phyloP scores from a whole-genome alignment of 805 yeast genomes.

The Brettanomyces nanus region DNA sequence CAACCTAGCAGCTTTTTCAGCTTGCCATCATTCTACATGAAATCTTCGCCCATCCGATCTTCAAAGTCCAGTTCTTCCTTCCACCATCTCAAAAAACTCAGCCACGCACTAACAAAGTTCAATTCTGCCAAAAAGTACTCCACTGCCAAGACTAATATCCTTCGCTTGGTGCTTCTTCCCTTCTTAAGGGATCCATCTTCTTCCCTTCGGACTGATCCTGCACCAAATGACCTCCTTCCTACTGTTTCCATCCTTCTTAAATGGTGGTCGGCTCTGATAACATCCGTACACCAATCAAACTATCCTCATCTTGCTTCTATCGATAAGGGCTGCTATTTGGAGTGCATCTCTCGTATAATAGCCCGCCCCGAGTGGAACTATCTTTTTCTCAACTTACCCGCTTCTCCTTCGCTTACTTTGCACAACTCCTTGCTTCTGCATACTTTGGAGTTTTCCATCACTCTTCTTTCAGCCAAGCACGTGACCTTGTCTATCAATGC shows the following conservation, averaged over 20 bases:
- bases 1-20: no score
- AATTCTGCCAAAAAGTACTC: constrained; percentile 28
- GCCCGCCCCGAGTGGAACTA: constrained; percentile 39
- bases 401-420: constrained; percentile 7
- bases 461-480: constrained; percentile 39
- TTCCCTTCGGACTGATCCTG: no score
- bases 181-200: constrained; percentile 25
- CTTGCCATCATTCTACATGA: neutral
- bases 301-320: constrained; percentile 32
- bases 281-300: constrained; percentile 20
- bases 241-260: constrained; percentile 22
- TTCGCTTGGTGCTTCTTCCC: constrained; percentile 40
- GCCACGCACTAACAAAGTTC: constrained; percentile 37
- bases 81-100: constrained; percentile 30
- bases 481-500: constrained; percentile 53
- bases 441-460: constrained; percentile 46
- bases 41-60: neutral
- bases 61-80: no score
- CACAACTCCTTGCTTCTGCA: constrained; percentile 33
- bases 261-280: constrained; percentile 49
- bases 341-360: constrained; percentile 43
- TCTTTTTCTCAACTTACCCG: constrained; percentile 7
- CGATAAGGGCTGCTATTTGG: constrained; percentile 46
- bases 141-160: constrained; percentile 35
- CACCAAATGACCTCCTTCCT: constrained; percentile 5